Evolutionary conservation across 1,284 basidiomycete genomes (phyloP).

Genomic region (Baeospora myosura): DNA sequence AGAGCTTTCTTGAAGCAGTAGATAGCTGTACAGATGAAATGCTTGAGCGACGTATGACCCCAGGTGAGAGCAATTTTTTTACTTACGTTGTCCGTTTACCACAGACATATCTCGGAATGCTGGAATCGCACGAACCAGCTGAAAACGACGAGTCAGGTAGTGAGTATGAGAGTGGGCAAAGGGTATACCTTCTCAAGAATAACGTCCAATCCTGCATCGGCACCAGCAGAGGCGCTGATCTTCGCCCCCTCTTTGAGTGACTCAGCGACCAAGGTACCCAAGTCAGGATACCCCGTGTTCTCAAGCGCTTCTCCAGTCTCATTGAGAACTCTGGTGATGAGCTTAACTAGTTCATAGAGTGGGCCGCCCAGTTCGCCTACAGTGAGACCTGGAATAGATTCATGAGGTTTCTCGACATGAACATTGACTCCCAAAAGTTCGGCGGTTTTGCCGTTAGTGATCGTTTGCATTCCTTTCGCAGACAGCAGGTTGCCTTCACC

Average conservation of each 20-base stretch:
- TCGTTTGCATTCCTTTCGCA: slow-evolving; percentile 53
- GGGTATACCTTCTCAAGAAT: slow-evolving; percentile 55
- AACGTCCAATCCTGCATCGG: slow-evolving; percentile 42
- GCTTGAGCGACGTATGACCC: slow-evolving; percentile 3
- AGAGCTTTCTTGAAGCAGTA: slow-evolving; percentile 88
- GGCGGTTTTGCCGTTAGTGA: slow-evolving; percentile 54
- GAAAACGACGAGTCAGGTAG: slow-evolving; percentile 12
- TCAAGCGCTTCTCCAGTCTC: slow-evolving; percentile 68
- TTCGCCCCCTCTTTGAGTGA: slow-evolving; percentile 50
- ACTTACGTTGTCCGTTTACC: slow-evolving; percentile 57
- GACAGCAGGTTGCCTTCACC: slow-evolving; percentile 57
- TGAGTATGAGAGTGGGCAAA: slow-evolving; percentile 10
- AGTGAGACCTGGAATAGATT: slow-evolving; percentile 58
- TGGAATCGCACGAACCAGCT: slow-evolving; percentile 71
- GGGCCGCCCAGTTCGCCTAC: slow-evolving; percentile 74
- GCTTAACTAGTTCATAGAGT: slow-evolving; percentile 63
- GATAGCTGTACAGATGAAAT: slow-evolving; percentile 47
- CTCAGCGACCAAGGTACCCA: slow-evolving; percentile 70
- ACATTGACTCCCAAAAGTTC: slow-evolving; percentile 64
- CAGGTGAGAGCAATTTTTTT: slow-evolving; percentile 5
- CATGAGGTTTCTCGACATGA: slow-evolving; percentile 67
- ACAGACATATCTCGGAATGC: slow-evolving; percentile 68
- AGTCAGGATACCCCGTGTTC: slow-evolving; percentile 52
- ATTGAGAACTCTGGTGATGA: slow-evolving; percentile 58
- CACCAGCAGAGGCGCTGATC: slow-evolving; percentile 24